Conservation (phyloP, 31 red algal species). For the Endocladia muricata region DNA sequence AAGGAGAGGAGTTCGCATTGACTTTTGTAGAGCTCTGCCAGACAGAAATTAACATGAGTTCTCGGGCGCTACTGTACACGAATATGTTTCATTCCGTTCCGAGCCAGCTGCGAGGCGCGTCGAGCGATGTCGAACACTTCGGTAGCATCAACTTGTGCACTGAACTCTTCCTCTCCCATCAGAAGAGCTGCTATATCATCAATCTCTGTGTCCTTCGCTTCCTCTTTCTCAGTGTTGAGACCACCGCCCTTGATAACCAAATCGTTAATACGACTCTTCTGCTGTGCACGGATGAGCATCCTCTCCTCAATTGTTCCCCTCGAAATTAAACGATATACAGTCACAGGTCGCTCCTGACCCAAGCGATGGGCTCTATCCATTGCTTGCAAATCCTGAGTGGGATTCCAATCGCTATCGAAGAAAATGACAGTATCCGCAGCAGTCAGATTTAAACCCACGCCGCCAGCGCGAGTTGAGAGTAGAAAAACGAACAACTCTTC, state of each 20-base stretch:
- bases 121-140: conserved; percentile 21
- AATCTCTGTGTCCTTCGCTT: conserved; percentile 60
- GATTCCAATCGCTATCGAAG: conserved; percentile 99
- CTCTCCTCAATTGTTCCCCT: conserved; percentile 97
- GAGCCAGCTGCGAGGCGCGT: conserved; percentile 17
- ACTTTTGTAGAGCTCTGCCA: too few species aligned
- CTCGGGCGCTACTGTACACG: too few species aligned
- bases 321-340: conserved; percentile 93
- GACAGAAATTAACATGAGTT: too few species aligned
- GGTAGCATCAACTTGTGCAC: conserved; percentile 21
- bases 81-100: background rate
- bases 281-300: conserved; percentile 83
- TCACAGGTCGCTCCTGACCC: conserved; percentile 95
- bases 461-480: conserved; percentile 93
- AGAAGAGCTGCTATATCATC: conserved; percentile 84
- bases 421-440: conserved; percentile 98
- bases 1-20: too few species aligned
- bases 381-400: conserved; percentile 94
- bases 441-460: conserved; percentile 97
- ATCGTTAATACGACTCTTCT: conserved; percentile 93
- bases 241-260: conserved; percentile 95
- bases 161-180: conserved; percentile 84
- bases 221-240: conserved; percentile 61
- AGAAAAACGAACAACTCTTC: conserved; percentile 91
- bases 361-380: conserved; percentile 97